Conservation (phyloP, 1,284 basidiomycete genomes). For the Erythrobasidium hasegawianum region DNA sequence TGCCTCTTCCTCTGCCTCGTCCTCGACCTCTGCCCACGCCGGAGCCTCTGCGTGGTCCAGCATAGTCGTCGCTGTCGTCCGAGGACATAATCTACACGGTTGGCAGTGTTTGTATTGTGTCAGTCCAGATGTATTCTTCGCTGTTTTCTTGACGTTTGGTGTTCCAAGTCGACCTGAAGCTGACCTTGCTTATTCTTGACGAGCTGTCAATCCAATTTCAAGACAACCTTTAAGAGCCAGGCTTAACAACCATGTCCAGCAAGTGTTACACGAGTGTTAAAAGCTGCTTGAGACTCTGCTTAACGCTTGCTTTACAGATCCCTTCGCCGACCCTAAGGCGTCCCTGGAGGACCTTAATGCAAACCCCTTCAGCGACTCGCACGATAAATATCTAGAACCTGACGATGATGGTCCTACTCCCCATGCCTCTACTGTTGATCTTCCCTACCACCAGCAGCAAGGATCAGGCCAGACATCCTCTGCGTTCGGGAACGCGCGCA, state of each 20-base stretch:
- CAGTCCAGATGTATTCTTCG: no score
- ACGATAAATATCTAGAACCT: conserved; percentile 34
- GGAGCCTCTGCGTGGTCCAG: conserved; percentile 3
- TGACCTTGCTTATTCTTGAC: no score
- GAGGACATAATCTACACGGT: not conserved
- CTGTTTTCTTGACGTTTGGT: no score
- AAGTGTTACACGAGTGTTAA: no score
- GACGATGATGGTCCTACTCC: conserved; percentile 24
- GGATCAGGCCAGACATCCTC: not conserved
- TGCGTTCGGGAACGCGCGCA: not conserved
- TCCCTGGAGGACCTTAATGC: conserved; percentile 9
- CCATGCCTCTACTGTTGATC: conserved; percentile 26
- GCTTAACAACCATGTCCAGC: no score
- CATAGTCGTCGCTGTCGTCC: conserved; percentile 22
- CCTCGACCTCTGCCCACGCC: conserved; percentile 8
- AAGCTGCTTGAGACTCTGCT: no score
- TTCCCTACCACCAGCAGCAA: conserved; percentile 32
- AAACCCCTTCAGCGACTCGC: conserved; percentile 28
- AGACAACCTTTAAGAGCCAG: no score
- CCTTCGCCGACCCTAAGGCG: conserved; percentile 27
- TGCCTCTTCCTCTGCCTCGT: conserved; percentile 11
- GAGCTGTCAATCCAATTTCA: no score
- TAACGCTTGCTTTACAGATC: conserved; percentile 6
- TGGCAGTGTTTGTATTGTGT: no score
- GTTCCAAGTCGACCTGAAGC: no score